phyloP scores from a whole-genome alignment of 1,284 basidiomycete genomes.

The Ustilago nuda region DNA sequence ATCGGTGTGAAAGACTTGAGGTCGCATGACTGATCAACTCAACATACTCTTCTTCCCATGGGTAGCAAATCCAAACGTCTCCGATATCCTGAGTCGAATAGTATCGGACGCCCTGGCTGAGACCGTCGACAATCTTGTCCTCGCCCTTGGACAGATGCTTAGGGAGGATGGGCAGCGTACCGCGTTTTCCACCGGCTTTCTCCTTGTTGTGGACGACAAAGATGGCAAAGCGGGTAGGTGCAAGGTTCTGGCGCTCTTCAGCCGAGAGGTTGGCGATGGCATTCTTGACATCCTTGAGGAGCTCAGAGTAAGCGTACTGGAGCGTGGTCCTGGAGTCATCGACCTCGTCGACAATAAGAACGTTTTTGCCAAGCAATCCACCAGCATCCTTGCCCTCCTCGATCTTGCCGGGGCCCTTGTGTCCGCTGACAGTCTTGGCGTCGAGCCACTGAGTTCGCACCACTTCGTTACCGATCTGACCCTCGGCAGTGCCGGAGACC shows the following conservation, averaged over 20 bases:
- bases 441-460: constrained; percentile 69
- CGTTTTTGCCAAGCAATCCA: constrained; percentile 68
- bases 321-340: constrained; percentile 68
- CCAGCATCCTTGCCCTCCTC: constrained; percentile 62
- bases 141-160: constrained; percentile 42
- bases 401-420: constrained; percentile 44
- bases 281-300: constrained; percentile 64
- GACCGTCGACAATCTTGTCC: constrained; percentile 57
- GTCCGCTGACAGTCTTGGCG: constrained; percentile 50
- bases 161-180: constrained; percentile 62
- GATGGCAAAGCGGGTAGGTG: constrained; percentile 67
- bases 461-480: constrained; percentile 65
- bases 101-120: constrained; percentile 66
- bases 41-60: constrained; percentile 62
- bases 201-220: constrained; percentile 69
- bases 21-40: background rate
- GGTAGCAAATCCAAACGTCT: constrained; percentile 68
- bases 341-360: constrained; percentile 69
- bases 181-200: constrained; percentile 63
- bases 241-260: constrained; percentile 57
- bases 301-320: constrained; percentile 68
- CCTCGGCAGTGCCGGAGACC: constrained; percentile 58
- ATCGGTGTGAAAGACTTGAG: background rate
- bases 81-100: constrained; percentile 65
- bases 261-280: constrained; percentile 55